These are phyloP conservation scores for Sporothrix euskadiensis DNA, from an alignment of 2,329 filamentous ascomycete genomes.

Conservation along the genomic window DNA sequence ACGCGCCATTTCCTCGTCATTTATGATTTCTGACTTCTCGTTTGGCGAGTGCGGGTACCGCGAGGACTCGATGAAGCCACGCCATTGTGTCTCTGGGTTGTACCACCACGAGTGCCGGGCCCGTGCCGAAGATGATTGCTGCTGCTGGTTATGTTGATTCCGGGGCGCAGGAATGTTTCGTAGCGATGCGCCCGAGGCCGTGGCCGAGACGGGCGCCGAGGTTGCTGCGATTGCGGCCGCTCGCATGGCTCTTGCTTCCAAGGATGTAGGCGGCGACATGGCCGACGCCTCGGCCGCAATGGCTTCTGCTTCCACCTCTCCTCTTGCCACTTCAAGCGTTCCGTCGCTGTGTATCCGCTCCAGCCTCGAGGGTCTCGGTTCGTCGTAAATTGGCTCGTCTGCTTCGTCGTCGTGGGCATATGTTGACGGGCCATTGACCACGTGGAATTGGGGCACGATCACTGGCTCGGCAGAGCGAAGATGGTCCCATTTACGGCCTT, in stretches of 20 bases:
- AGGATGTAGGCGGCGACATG: not conserved
- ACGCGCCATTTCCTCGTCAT: slow-evolving; percentile 46
- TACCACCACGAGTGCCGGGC: slow-evolving; percentile 31
- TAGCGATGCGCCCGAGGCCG: slow-evolving; percentile 2
- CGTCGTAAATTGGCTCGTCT: not conserved
- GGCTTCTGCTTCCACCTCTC: not conserved
- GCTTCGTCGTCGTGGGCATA: not conserved
- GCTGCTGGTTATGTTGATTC: not conserved
- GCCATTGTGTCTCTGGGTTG: slow-evolving; percentile 49
- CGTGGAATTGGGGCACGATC: slow-evolving; percentile 49
- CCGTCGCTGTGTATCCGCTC: not conserved
- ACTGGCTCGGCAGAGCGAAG: slow-evolving; percentile 60
- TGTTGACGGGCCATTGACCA: slow-evolving; percentile 18
- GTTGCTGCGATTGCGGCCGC: not conserved
- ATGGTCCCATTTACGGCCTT: slow-evolving; percentile 58
- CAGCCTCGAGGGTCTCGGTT: not conserved
- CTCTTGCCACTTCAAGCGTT: not conserved
- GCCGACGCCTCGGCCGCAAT: not conserved
- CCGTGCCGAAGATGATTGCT: not conserved
- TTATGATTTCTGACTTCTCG: slow-evolving; percentile 52
- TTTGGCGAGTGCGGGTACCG: slow-evolving; percentile 51
- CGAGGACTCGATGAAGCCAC: slow-evolving; percentile 56
- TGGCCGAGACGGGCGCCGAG: not conserved
- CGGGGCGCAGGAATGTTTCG: not conserved
- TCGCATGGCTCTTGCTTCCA: not conserved